Evolutionary conservation across 1,139 yeast genomes (phyloP), one percentile per base, ranked within the genome.

Genomic region (Hyphopichia fennica): DNA sequence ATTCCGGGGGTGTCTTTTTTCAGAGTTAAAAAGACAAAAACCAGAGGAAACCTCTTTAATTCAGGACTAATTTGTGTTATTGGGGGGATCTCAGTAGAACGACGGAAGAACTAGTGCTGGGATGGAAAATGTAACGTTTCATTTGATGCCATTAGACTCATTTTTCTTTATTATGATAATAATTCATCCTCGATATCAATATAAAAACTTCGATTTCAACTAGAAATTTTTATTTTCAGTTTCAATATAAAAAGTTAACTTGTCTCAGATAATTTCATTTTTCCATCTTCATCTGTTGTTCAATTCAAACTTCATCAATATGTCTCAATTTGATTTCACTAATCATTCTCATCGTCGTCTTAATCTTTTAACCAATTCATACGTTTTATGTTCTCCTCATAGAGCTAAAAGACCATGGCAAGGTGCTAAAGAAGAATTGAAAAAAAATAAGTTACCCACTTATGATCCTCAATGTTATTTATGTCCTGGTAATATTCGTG

Each of bases 361-460:
- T 61, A 85, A 85, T 53, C 89, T 88, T 6, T 71, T 84, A 48
- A 74, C 84, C 19, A 77, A 79, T 42, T 62, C 75, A 19, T 83
- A 83, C 78, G 80, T 85, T 25, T 68, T 85, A 41, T 85, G 87
- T 43, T 84, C 90, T 8, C 93, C 93, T 5, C 93, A 85, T 57
- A 69, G 93, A 45, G 81, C 90, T 29, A 83, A 84, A 59, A 75
- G 93, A 51, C 91, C 90, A 18, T 85, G 91, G 93, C 87, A 82
- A 60, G 91, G 91, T 38, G 87, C 84, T 49, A 73, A 81, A 49
- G 91, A 85, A 57, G 72, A 69, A 37, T 63, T 74, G 20, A 61
- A 62, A 42, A 69, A 63, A 41, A 70, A 67, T 17, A 54, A 61
- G 32, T 66, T 77, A 46, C 84, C 87, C 1, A 65, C 58, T 34